phyloP scores from a whole-genome alignment of 2,329 filamentous ascomycete species.

The Aspergillus costaricaensis region DNA sequence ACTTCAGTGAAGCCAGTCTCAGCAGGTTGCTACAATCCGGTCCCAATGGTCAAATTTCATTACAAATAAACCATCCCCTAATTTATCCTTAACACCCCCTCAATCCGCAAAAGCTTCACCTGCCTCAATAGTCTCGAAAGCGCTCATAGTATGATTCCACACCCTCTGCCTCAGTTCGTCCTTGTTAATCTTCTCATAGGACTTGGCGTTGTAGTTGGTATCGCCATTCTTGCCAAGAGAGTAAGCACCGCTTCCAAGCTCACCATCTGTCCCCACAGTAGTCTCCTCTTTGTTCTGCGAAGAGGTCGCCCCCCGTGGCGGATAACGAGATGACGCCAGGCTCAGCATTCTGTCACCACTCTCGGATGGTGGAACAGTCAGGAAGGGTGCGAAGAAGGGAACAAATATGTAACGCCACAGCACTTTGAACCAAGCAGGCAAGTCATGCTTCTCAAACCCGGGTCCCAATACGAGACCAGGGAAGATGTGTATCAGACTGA shows the following conservation, averaged over 20 bases:
- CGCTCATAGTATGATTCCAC: conserved; percentile 9
- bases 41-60: not conserved
- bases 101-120: conserved; percentile 3
- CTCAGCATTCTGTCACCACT: conserved; percentile 6
- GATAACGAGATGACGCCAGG: conserved; percentile 4
- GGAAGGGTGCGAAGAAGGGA: not conserved
- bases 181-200: conserved; percentile 6
- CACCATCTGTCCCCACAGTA: conserved; percentile 5
- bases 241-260: conserved; percentile 5
- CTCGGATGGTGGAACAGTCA: conserved; percentile 1
- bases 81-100: not conserved
- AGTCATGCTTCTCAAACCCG: not conserved
- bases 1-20: too few relatives aligned
- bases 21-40: too few relatives aligned
- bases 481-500: conserved; percentile 9
- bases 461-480: conserved; percentile 10
- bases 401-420: conserved; percentile 7
- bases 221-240: conserved; percentile 4
- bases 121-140: not conserved
- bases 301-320: not conserved
- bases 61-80: too few relatives aligned
- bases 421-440: conserved; percentile 7
- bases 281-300: not conserved
- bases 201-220: not conserved
- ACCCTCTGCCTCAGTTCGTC: conserved; percentile 2